Evolutionary conservation across 495 filamentous ascomycete species (phyloP), one percentile per base, ranked within the genome.

Genomic region (Penicillium riverlandense): DNA sequence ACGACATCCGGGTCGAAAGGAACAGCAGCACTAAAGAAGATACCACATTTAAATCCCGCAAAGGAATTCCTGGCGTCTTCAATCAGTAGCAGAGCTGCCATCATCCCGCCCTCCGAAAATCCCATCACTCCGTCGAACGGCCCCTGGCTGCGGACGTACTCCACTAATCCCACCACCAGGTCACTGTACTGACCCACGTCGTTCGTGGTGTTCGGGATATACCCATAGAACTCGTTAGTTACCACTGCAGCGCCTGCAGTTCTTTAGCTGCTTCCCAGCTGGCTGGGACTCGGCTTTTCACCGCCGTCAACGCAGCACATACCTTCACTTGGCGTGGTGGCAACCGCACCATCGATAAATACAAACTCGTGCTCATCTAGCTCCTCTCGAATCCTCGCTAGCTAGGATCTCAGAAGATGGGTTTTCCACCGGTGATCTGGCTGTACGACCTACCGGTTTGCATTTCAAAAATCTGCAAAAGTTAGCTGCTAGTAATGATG

Each of bases 101-200:
- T 30, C 12, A 30, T 39, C 22, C 30, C 33, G 8, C 42, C 42
- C 37, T 44, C 42, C 9, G 42, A 44, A 22, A 44, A 44, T 14
- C 42, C 42, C 35, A 44, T 22, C n/a, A 44, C 33, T 15, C 42
- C 42, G 33, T 44, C 42, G 36, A 36, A 44, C 7, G 42, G 42
- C 11, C 56, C 44, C 1, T 48, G 29, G 10, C 9, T 34, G 10
- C 10, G 9, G 10, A 34, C 32, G 5, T 34, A 34, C 9, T 34
- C 32, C 32, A 34, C 32, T 12, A 34, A 8, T 10, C 10, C 32
- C 35, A 11, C n/a, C 2, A 34, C n/a, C 10, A 12, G 10, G n/a
- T 34, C 32, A 11, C 6, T 2, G 32, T 11, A 10, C n/a, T 34
- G 10, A 34, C 32, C 32, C 9, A 34, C 32, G 2, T 34, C 32